Evolutionary conservation across 78 protist genomes (phyloP).

Genomic region (Mantamonas sphyraenae): DNA sequence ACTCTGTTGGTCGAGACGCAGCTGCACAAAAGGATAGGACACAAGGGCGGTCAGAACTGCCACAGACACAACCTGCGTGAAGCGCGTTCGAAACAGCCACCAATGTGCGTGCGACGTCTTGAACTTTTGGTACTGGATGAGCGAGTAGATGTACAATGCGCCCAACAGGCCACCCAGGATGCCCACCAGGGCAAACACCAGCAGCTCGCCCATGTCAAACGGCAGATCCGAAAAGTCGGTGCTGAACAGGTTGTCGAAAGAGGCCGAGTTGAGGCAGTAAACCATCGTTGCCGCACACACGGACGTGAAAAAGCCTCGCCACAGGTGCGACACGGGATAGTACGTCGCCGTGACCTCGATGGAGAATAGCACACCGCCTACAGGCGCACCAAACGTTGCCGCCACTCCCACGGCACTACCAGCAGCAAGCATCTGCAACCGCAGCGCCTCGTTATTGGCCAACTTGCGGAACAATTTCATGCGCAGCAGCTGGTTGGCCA

Average conservation of each 20-base stretch:
- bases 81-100: slow-evolving; percentile 1
- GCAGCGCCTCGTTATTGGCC: slow-evolving; percentile 28
- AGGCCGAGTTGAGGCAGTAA: too few relatives aligned
- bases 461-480: slow-evolving; percentile 25
- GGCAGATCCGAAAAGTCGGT: neutral
- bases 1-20: neutral
- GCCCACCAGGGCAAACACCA: neutral
- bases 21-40: neutral
- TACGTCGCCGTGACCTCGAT: slow-evolving; percentile 79
- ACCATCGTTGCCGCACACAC: too few relatives aligned
- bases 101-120: neutral
- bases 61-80: neutral
- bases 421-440: slow-evolving; percentile 44
- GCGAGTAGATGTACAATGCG: too few relatives aligned
- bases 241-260: too few relatives aligned
- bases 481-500: slow-evolving; percentile 25
- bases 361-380: slow-evolving; percentile 81
- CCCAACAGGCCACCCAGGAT: slow-evolving; percentile 2
- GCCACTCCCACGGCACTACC: slow-evolving; percentile 76
- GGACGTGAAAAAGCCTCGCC: slow-evolving; percentile 54
- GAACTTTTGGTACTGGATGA: neutral
- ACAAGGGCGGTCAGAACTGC: slow-evolving; percentile 5
- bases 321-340: slow-evolving; percentile 41
- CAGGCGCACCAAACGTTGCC: slow-evolving; percentile 82
- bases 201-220: neutral